Conservation (phyloP, 345 rosid species). For the Moricandia arvensis region DNA sequence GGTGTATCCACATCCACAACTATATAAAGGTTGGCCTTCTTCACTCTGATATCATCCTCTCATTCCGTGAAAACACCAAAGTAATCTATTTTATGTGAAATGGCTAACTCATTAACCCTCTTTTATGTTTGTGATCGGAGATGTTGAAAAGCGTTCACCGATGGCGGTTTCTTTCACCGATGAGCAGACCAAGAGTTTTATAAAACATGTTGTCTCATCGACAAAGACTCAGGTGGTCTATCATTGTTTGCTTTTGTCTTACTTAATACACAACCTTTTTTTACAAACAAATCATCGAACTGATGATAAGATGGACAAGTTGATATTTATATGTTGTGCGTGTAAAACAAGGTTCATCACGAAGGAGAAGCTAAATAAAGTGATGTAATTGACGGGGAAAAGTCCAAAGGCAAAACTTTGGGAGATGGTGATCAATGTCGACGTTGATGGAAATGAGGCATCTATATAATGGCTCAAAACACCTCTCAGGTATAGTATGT, state of each 20-base stretch:
- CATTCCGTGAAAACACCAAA: not conserved
- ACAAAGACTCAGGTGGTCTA: slow-evolving; percentile 36
- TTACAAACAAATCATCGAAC: not conserved
- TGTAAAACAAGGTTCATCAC: slow-evolving; percentile 15
- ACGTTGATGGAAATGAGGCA: slow-evolving; percentile 26
- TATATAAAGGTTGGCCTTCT: not conserved
- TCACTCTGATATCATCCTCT: not conserved
- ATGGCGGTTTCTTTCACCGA: slow-evolving; percentile 26
- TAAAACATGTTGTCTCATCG: slow-evolving; percentile 32
- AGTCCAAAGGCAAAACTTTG: slow-evolving; percentile 25
- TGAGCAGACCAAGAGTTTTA: slow-evolving; percentile 36
- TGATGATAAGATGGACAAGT: not conserved
- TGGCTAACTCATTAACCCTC: not conserved
- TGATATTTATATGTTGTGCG: not conserved
- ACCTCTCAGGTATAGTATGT: slow-evolving; percentile 23
- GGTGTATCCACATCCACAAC: not conserved
- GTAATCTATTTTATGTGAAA: not conserved
- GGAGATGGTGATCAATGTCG: slow-evolving; percentile 32
- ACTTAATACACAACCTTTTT: not conserved
- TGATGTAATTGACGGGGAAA: slow-evolving; percentile 35
- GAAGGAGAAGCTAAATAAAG: slow-evolving; percentile 3
- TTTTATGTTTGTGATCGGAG: slow-evolving; percentile 14
- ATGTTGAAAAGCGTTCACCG: slow-evolving; percentile 9
- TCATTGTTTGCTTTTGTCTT: not conserved
- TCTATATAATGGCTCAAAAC: slow-evolving; percentile 38